Evolutionary conservation across 768 basidiomycete species (phyloP), one percentile per base, ranked within the genome.

Genomic region (Trametes sanguinea): DNA sequence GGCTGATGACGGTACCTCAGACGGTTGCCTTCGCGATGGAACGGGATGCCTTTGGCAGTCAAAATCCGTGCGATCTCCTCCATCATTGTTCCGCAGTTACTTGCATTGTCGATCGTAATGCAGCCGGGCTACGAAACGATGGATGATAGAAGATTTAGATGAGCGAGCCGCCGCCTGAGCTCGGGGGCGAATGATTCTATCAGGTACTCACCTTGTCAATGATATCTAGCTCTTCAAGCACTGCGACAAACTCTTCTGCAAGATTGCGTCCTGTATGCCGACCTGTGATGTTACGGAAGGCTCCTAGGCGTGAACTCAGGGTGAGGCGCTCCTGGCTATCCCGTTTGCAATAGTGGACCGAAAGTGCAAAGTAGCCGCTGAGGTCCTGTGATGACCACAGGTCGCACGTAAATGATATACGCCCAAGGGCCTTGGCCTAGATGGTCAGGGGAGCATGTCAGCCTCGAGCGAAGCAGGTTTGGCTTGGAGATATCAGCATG

Each of bases 91-190:
- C 73, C 66, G 56, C 72, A 73, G 47, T 75, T 77, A 10, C 72
- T 72, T 2, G 76, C 76, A 65, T 77, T 78, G 56, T 78, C 76
- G 2, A 76, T 61, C 2, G 75, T 77, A 37, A 75, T 65, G 2
- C 61, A 65, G 1, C 76, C 75, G 42, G 63, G 65, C 50, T 51
- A 35, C 14, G 35, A 46, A 17, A 37, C 35, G 8, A 37, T 35
- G 5, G n/a, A 51, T 37, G 35, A 37, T 5, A 37, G 35, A 37
- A 37, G 35, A 37, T 45, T n/a, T 45, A 45, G 17, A 17, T 47
- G 45, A 47, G 45, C 35, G 10, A 37, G 35, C 35, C 35, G 35
- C 35, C 35, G 35, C 35, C 35, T 37, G 35, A 37, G 35, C 35
- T 37, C 35, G 35, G 35, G 35, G 5, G 35, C 35, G 10, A 37